These are phyloP conservation scores for Rhizophagus clarus DNA, from an alignment of 192 early-diverging fungal genomes.

Conservation along the genomic window DNA sequence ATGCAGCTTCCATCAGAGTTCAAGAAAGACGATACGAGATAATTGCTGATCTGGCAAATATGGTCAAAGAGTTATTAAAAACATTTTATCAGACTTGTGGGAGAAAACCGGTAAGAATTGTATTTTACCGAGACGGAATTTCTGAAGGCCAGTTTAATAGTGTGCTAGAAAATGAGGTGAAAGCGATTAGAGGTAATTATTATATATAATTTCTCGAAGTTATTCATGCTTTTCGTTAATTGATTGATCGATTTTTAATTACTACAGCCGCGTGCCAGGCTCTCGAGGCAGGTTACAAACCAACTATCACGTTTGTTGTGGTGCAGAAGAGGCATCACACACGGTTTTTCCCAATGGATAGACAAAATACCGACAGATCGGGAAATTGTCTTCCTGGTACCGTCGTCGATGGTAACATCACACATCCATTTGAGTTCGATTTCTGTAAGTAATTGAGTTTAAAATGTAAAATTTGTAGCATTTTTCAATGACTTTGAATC, in stretches of 20 bases:
- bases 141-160: constrained; percentile 84
- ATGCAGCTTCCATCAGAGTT: constrained; percentile 64
- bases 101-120: constrained; percentile 73
- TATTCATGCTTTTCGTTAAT: background rate
- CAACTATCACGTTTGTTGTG: constrained; percentile 80
- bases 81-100: constrained; percentile 65
- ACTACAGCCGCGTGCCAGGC: constrained; percentile 56
- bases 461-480: background rate
- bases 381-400: constrained; percentile 88
- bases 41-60: constrained; percentile 64
- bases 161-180: constrained; percentile 78
- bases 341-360: constrained; percentile 75
- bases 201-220: background rate
- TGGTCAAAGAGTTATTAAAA: constrained; percentile 70
- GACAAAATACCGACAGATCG: constrained; percentile 62
- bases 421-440: constrained; percentile 82
- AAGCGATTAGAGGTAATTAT: constrained; percentile 49
- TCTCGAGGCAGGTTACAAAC: constrained; percentile 71
- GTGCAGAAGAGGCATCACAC: constrained; percentile 92
- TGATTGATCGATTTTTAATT: too few relatives aligned
- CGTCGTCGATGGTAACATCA: constrained; percentile 70
- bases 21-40: constrained; percentile 73
- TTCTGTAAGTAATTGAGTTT: constrained; percentile 58
- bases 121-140: constrained; percentile 91
- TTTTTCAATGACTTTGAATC: background rate